phyloP scores from a whole-genome alignment of 2,329 filamentous ascomycete species.

The Teratosphaeria pseudoeucalypti region DNA sequence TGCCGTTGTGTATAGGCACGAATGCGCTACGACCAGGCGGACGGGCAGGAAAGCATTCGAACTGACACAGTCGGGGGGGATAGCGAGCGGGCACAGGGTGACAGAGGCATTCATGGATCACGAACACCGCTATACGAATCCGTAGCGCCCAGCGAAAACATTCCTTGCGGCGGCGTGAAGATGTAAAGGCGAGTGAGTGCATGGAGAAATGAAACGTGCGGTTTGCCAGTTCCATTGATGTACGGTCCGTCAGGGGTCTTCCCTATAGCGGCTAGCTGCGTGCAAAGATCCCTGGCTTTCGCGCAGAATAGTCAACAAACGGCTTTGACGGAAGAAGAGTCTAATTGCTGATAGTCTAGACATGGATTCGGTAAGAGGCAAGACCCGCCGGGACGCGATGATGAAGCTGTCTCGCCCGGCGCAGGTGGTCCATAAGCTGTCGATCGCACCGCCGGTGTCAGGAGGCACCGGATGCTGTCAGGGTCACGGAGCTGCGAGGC shows the following conservation, averaged over 20 bases:
- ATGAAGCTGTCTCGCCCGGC: not conserved
- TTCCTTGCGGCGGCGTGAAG: not conserved
- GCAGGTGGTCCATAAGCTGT: not conserved
- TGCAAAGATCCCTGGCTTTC: not conserved
- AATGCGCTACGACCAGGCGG: too few relatives aligned
- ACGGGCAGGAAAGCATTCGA: too few relatives aligned
- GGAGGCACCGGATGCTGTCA: not conserved
- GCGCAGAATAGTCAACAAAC: not conserved
- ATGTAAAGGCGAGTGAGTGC: not conserved
- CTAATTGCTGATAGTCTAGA: not conserved
- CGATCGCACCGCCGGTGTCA: not conserved
- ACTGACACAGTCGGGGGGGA: too few relatives aligned
- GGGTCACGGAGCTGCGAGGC: not conserved
- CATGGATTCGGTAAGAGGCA: not conserved
- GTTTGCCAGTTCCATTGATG: not conserved
- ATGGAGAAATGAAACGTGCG: not conserved
- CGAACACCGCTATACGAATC: too few relatives aligned
- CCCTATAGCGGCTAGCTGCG: not conserved
- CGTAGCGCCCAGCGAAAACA: not conserved
- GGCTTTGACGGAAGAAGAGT: not conserved
- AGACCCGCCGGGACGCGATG: not conserved
- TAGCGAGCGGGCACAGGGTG: too few relatives aligned
- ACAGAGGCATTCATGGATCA: too few relatives aligned
- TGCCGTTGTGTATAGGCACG: not conserved
- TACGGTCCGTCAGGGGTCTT: not conserved